phyloP scores from a whole-genome alignment of 2,329 filamentous ascomycete species.

The Beauveria asiatica region DNA sequence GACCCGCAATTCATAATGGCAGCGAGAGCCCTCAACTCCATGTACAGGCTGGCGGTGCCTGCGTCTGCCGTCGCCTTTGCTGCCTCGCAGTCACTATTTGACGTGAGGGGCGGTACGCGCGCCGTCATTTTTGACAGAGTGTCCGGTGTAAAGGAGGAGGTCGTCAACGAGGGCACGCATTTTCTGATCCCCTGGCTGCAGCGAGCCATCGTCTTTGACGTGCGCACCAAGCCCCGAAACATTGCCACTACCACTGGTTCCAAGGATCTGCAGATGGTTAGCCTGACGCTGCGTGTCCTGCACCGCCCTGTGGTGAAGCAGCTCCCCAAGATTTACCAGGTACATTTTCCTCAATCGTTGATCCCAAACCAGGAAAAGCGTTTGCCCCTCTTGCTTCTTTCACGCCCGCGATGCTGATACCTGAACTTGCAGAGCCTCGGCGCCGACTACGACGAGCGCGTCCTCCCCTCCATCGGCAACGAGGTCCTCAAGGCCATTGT shows the following conservation, averaged over 20 bases:
- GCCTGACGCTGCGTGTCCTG: constrained; percentile 89
- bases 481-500: constrained; percentile 99
- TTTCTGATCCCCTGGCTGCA: constrained; percentile 96
- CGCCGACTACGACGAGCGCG: constrained; percentile 96
- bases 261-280: constrained; percentile 99
- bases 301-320: constrained; percentile 89
- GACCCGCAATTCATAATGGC: constrained; percentile 32
- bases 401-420: constrained; percentile 6
- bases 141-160: constrained; percentile 82
- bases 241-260: constrained; percentile 95
- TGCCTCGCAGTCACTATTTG: constrained; percentile 79
- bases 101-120: constrained; percentile 88
- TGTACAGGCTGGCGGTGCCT: constrained; percentile 66
- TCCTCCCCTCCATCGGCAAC: constrained; percentile 97
- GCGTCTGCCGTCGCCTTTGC: constrained; percentile 59
- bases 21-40: constrained; percentile 48
- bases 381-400: background rate
- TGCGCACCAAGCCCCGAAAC: constrained; percentile 93
- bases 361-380: too few relatives aligned
- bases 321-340: constrained; percentile 97
- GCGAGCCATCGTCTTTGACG: constrained; percentile 89
- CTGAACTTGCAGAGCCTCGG: constrained; percentile 69
- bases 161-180: constrained; percentile 93
- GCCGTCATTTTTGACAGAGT: constrained; percentile 97
- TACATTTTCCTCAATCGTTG: constrained; percentile 29